phyloP scores from a whole-genome alignment of 768 basidiomycete species.

The Mycena belliarum region DNA sequence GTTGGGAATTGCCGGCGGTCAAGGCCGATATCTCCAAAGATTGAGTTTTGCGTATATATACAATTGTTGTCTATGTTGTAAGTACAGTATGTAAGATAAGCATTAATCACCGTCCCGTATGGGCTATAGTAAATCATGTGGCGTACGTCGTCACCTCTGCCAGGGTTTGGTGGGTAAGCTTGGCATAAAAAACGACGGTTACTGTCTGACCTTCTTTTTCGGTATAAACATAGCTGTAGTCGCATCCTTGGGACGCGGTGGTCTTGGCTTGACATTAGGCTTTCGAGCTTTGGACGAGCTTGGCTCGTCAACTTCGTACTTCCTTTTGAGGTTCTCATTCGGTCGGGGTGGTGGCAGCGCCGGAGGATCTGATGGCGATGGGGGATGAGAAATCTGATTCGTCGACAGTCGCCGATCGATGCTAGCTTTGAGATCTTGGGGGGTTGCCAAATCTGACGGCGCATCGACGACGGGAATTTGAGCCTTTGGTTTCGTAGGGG shows the following conservation, averaged over 20 bases:
- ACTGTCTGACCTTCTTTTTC: constrained; percentile 43
- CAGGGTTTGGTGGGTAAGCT: too few relatives aligned
- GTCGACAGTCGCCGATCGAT: constrained; percentile 16
- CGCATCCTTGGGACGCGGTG: constrained; percentile 42
- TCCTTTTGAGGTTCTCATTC: constrained; percentile 31
- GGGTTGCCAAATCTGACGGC: constrained; percentile 40
- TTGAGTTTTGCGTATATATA: constrained; percentile 15
- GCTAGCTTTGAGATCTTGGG: constrained; percentile 32
- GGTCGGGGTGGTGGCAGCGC: constrained; percentile 18
- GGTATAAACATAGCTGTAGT: constrained; percentile 61
- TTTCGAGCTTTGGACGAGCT: constrained; percentile 6
- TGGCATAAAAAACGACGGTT: too few relatives aligned
- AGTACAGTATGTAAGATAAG: neutral
- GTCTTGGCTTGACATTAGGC: constrained; percentile 13
- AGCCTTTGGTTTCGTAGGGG: constrained; percentile 26
- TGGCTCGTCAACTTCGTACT: constrained; percentile 6
- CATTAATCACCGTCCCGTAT: neutral
- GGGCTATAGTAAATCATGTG: neutral
- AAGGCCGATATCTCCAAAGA: constrained; percentile 34
- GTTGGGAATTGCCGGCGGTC: constrained; percentile 86
- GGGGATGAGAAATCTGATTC: neutral
- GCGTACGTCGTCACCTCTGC: neutral
- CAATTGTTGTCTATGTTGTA: neutral
- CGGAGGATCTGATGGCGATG: neutral
- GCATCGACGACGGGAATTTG: constrained; percentile 12